Base-by-base conservation (phyloP, 768 basidiomycete genomes). In the Ramaria sp. region DNA sequence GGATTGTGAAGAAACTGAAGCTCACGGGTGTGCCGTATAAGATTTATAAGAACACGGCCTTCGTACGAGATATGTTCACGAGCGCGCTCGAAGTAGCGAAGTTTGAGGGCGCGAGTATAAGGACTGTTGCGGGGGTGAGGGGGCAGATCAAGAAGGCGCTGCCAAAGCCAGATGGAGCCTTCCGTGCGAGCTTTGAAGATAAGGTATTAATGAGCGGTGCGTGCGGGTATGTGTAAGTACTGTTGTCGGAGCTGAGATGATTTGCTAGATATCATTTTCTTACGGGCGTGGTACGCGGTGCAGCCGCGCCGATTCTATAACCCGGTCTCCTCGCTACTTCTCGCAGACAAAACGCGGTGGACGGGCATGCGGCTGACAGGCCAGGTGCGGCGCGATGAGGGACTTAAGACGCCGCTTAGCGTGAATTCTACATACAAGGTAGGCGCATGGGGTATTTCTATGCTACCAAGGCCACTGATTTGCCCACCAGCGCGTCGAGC, bases 31-130 rank as follows among this genome's bases (percentile, higher is more conserved):
- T 84, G 33, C 96, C 95, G 24, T 91, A 85, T 74, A 98, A 98
- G 78, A 92, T 98, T 59, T 99, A 88, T 79, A 98, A 97, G 74
- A 99, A 99, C 71, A 99, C 96, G 12, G 96, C 92, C 2, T 99
- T 98, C 70, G 74, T 99, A 63, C 91, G 86, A 75, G 91, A 96
- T 65, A 99, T 99, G 96, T 99, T 99, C 74, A 84, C 72, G 54
- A 84, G 82, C 57, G 85, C 91, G 33, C 77, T 98, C 33, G 96
- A 99, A 70, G 93, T 98, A 12, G 93, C 93, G 57, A 98, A 96
- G 70, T 98, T 99, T 63, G 96, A 99, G 69, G 96, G 96, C 17
- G 96, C 96, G n/a, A 91, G 87, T 67, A 82, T 99, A 56, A 78
- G 85, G 59, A 98, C 95, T 0, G 96, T 98, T 7, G 93, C 91